Evolutionary conservation across 2,329 filamentous ascomycete species (phyloP).

Genomic region (Paraconiothyrium brasiliense): DNA sequence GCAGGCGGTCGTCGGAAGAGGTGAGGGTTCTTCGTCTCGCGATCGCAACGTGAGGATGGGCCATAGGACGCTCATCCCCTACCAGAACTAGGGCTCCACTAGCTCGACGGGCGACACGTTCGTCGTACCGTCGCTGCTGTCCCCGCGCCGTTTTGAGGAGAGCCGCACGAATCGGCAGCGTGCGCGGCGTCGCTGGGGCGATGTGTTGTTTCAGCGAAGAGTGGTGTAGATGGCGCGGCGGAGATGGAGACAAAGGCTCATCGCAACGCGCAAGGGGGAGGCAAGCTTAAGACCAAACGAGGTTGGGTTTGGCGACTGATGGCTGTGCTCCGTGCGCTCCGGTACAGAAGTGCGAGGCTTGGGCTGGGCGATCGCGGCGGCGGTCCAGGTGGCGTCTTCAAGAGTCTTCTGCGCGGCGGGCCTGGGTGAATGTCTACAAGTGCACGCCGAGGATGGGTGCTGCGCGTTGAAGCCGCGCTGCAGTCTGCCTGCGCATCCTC

Average conservation of each 20-base stretch:
- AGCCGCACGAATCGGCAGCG: slow-evolving; percentile 12
- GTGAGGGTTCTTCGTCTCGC: slow-evolving; percentile 20
- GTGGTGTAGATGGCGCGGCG: slow-evolving; percentile 11
- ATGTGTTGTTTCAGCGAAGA: slow-evolving; percentile 21
- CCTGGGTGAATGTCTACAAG: no score
- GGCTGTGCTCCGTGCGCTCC: slow-evolving; percentile 15
- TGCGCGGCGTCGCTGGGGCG: slow-evolving; percentile 14
- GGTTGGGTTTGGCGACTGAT: slow-evolving; percentile 9
- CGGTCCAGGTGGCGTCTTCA: no score
- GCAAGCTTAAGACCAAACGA: slow-evolving; percentile 14
- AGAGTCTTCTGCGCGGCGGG: no score
- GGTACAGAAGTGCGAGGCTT: slow-evolving; percentile 5
- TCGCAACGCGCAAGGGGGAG: slow-evolving; percentile 10
- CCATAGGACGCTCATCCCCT: slow-evolving; percentile 23
- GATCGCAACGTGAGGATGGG: slow-evolving; percentile 30
- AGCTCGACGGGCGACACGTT: slow-evolving; percentile 15
- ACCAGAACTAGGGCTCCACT: slow-evolving; percentile 8
- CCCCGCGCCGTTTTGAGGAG: slow-evolving; percentile 14
- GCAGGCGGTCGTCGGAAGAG: slow-evolving; percentile 24
- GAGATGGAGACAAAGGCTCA: slow-evolving; percentile 4
- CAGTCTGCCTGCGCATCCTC: neutral
- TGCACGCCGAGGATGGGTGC: neutral
- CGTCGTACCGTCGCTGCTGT: slow-evolving; percentile 18
- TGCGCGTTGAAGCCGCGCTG: neutral
- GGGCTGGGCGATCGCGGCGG: slow-evolving; percentile 2